Conservation (phyloP, 225 moss, liverwort and hornwort genomes). For the Pseudoscleropodium purum region DNA sequence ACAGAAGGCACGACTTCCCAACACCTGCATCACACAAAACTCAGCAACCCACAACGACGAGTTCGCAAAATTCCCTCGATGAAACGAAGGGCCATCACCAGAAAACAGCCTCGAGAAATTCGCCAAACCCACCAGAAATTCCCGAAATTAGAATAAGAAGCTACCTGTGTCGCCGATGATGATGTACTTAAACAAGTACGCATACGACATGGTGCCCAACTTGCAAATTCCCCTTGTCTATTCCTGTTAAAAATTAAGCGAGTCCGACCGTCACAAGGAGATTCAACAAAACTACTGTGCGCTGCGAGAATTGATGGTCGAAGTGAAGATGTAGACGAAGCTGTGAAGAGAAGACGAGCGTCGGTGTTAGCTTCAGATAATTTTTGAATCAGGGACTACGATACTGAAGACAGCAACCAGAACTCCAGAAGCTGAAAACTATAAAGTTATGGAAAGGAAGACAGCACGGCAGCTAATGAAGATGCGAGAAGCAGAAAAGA, state of each 20-base stretch:
- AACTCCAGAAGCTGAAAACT: neutral
- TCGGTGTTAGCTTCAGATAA: neutral
- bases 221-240: neutral
- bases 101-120: neutral
- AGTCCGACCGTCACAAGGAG: neutral
- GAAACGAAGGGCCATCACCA: neutral
- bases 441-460: neutral
- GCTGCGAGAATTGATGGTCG: neutral
- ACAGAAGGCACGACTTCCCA: slow-evolving; percentile 65
- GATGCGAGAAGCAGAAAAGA: neutral
- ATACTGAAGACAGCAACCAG: neutral
- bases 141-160: neutral
- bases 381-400: neutral
- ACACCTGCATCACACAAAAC: slow-evolving; percentile 41
- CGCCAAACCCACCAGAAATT: neutral
- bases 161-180: slow-evolving; percentile 55
- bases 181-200: slow-evolving; percentile 57
- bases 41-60: neutral
- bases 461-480: neutral
- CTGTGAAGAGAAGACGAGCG: neutral
- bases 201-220: slow-evolving; percentile 37
- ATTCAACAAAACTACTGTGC: neutral
- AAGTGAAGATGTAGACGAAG: neutral
- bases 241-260: neutral
- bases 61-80: neutral